Evolutionary conservation across 1,139 yeast species (phyloP), one percentile per base, ranked within the genome.

Genomic region (Debaryomyces fabryi): DNA sequence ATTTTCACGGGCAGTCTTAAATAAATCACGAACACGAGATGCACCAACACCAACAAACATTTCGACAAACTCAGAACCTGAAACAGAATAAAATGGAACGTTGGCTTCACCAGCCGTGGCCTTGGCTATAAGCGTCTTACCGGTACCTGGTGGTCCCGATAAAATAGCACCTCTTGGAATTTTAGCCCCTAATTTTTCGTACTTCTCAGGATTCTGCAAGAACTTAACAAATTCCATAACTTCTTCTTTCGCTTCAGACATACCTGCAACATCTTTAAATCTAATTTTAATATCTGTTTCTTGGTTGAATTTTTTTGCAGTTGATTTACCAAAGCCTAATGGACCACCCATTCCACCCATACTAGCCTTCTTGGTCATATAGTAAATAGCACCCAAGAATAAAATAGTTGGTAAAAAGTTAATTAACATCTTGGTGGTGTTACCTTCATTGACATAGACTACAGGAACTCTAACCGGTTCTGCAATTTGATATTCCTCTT

Each of bases 21-120:
- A 93, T 62, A 93, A 74, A 65, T 93, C 98, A 65, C 99, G 89
- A 34, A 93, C 99, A 65, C 99, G 82, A 20, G 96, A 87, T 2
- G 99, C 98, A 72, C 99, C 99, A 13, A 93, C 98, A 74, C 99
- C 99, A 33, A 91, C 97, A 73, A 91, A 93, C 98, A 93, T 92
- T 69, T 93, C 99, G 15, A 93, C 96, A 58, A 93, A 93, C 65
- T 93, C 98, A n/a, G 98, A 91, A 57, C 98, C 99, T 5, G 96
- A 88, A 10, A 93, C 98, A 13, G 96, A 87, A 57, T 83, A 83
- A 63, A 93, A 93, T 35, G 99, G 98, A 40, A 93, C 99, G 44
- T 93, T 96, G 0, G 98, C 98, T 69, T 93, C 99, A 55, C 99
- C 99, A 1, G 99, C 99, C 39, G 98, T 93, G 4, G 99, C 99